These are phyloP conservation scores for Lolium multiflorum DNA, from an alignment of 176 grass and related monocot species.

Conservation along the genomic window DNA sequence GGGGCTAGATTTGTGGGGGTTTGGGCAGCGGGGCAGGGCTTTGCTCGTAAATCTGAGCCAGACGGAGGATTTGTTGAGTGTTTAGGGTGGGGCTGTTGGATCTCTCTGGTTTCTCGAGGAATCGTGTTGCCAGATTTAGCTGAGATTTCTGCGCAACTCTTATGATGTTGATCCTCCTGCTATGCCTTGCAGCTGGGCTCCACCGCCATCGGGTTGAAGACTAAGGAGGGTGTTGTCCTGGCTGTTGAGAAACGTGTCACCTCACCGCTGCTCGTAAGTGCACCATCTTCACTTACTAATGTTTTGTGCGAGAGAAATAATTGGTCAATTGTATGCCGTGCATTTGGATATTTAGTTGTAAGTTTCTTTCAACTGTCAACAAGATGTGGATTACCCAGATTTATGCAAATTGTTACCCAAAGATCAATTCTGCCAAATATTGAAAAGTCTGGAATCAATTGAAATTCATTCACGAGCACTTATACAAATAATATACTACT, in stretches of 20 bases:
- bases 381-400: not conserved
- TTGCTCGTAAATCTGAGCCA: slow-evolving; percentile 14
- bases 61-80: not conserved
- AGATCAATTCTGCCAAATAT: not conserved
- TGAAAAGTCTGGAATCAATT: not conserved
- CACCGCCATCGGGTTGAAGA: slow-evolving; percentile 86
- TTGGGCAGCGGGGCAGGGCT: not conserved
- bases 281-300: not conserved
- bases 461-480: not conserved
- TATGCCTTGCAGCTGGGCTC: slow-evolving; percentile 73
- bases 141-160: not conserved
- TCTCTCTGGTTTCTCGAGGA: not conserved
- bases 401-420: not conserved
- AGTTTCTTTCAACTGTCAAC: not conserved
- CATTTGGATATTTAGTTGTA: not conserved
- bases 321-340: not conserved
- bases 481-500: not conserved
- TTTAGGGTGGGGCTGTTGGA: slow-evolving; percentile 7
- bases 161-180: slow-evolving; percentile 9
- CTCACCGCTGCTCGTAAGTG: slow-evolving; percentile 79
- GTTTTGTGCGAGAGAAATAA: not conserved
- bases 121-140: not conserved
- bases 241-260: slow-evolving; percentile 99
- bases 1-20: slow-evolving; percentile 9
- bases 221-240: slow-evolving; percentile 88